Evolutionary conservation across 2,329 filamentous ascomycete species (phyloP), one percentile per base, ranked within the genome.

Genomic region (Botryotinia calthae): DNA sequence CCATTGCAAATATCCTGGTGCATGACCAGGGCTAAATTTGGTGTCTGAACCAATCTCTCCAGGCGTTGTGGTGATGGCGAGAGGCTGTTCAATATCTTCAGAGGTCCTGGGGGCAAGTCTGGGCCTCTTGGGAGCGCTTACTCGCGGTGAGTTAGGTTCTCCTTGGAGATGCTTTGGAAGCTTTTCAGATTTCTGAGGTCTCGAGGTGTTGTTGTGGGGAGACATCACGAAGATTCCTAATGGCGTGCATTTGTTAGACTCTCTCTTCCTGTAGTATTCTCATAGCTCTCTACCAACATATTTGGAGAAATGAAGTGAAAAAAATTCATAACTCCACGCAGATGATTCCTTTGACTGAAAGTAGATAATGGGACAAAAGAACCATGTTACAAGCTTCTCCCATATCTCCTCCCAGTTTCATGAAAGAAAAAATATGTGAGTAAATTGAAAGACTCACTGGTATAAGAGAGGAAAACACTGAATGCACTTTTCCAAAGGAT

Each of bases 1-100:
- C 54, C 54, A 70, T 46, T 61, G 51, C 4, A 70, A 61, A n/a
- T 70, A 70, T 7, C 40, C 54, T 16, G 67, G 37, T 3, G 51
- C 51, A 42, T 70, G 67, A 37, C 67, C 67, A 18, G 67, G 67
- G 40, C 67, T 70, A 1, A 70, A 28, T 5, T 1, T 3, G 4
- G 20, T 14, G 25, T 61, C 22, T 10, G 20, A 4, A 8, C 34
- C 40, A 18, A 18, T 28, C 7, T 61, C 6, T 8, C 16, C 20
- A 6, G 14, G 12, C 0, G 18, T 28, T 2, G 40, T 7, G 42
- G 48, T 56, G 6, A 3, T 12, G 10, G 2, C 1, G 8, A 18
- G 28, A 20, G 22, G 7, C 2, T 37, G 3, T 14, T 7, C 14
- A 1, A 22, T 9, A 6, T 7, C 25, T 14, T 0, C 12, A 56